phyloP scores from a whole-genome alignment of 129 eudicot genomes.

The Flaveria brownii region DNA sequence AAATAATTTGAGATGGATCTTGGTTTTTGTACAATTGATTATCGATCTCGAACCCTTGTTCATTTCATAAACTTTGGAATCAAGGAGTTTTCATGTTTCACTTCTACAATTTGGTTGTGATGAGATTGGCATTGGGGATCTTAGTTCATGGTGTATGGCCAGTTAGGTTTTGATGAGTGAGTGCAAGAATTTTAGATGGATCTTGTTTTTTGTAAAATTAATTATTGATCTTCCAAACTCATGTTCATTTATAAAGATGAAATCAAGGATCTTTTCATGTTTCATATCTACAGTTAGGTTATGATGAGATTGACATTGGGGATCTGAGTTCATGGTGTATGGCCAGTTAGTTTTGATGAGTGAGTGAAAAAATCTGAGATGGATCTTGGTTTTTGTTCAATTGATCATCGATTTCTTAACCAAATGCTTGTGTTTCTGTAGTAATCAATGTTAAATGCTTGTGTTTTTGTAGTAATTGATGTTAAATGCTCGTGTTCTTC shows the following conservation, averaged over 20 bases:
- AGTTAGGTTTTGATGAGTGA: background rate
- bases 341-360: background rate
- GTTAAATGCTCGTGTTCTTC: background rate
- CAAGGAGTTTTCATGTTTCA: too few relatives aligned
- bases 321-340: conserved; percentile 13
- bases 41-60: too few relatives aligned
- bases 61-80: too few relatives aligned
- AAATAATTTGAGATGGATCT: conserved; percentile 17
- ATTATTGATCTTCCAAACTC: too few relatives aligned
- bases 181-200: conserved; percentile 15
- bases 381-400: conserved; percentile 2
- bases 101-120: too few relatives aligned
- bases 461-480: background rate
- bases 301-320: conserved; percentile 5
- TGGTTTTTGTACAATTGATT: background rate
- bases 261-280: too few relatives aligned
- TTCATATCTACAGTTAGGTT: too few relatives aligned
- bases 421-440: too few relatives aligned
- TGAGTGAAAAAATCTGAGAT: conserved; percentile 11
- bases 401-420: too few relatives aligned
- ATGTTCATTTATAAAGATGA: background rate
- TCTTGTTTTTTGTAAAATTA: background rate
- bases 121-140: conserved; percentile 14
- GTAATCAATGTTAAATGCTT: too few relatives aligned
- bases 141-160: background rate